Base-by-base conservation (phyloP, 176 grass and related monocot species). In the Lolium rigidum region DNA sequence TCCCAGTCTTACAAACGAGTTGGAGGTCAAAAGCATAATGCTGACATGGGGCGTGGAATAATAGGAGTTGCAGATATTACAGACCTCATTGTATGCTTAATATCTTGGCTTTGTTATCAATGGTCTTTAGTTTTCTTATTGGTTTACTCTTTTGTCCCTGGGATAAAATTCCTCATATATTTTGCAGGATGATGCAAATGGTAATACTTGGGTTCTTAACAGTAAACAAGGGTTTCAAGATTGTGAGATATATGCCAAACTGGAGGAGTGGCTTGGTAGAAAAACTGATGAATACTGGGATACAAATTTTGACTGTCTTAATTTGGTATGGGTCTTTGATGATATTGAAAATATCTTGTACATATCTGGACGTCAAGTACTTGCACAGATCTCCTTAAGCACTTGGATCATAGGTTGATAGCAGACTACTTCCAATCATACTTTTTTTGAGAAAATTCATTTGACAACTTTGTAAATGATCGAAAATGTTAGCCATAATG, bases 151-250 rank as follows among this genome's bases (percentile, higher is more conserved):
- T 52, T 1, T 51, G 21, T 38, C 16, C 56, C 47, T 83, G 71
- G 2, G 64, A 48, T 76, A 54, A 54, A 88, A 16, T 83, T 74
- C 3, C 74, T 9, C 46, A 10, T 82, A 22, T 74, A 17, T 65
- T 71, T 81, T 82, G 62, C 62, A 97, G 94, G 94, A 97, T 92
- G 88, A 88, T 87, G 86, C 79, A 79, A 70, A 90, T 79, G 94
- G 89, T 11, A 85, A 88, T 72, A 78, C 89, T 5, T 94, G 90
- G 88, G 94, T 97, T 74, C 70, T 97, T 65, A 94, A 97, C 64
- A 94, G 41, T 49, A 97, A 97, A 75, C 94, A 97, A 81, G 94
- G 94, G 46, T 97, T 97, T 90, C 92, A 94, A 90, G 90, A 97
- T 80, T 94, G 88, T 83, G 94, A 94, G 88, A 74, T 82, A 38